A percentile compares a stretch with the other conserved stretches of the same genome.
Conservation (phyloP, 306 rosid genomes). For the Cercis canadensis region DNA sequence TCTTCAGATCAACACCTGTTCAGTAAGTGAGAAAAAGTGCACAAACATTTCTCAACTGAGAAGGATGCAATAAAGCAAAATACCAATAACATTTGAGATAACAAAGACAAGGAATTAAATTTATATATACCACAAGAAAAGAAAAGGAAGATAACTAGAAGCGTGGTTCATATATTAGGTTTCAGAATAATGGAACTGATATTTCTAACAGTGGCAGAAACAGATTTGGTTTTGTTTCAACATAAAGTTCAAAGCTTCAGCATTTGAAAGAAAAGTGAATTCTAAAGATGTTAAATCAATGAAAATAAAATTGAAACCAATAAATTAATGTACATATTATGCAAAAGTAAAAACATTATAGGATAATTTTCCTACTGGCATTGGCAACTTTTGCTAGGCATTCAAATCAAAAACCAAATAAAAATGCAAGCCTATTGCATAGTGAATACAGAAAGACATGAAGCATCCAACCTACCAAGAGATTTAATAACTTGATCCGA, state of each 20-base stretch:
- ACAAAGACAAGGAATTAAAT: slow-evolving; percentile 11
- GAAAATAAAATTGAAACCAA: neutral
- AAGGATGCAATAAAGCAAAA: too few relatives aligned
- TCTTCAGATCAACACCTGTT: slow-evolving; percentile 69
- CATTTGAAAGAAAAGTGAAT: neutral
- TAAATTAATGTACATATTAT: neutral
- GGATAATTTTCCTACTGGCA: neutral
- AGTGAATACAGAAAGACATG: slow-evolving; percentile 22
- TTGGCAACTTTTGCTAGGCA: slow-evolving; percentile 14
- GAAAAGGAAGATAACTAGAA: neutral
- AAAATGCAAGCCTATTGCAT: slow-evolving; percentile 17
- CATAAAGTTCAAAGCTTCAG: neutral
- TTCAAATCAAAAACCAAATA: slow-evolving; percentile 19
- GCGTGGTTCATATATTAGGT: too few relatives aligned
- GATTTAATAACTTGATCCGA: slow-evolving; percentile 83
- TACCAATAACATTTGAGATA: slow-evolving; percentile 16
- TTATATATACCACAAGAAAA: slow-evolving; percentile 13
- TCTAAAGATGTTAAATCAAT: neutral
- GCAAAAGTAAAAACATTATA: slow-evolving; percentile 1
- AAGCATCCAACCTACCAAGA: slow-evolving; percentile 67
- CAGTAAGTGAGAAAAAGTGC: slow-evolving; percentile 34
- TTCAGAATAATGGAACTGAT: neutral
- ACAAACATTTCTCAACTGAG: slow-evolving; percentile 5
- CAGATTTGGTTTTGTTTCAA: neutral
- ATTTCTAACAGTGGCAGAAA: neutral